These are phyloP conservation scores for Zymoseptoria pseudotritici DNA, from an alignment of 2,329 filamentous ascomycete genomes.

Conservation along the genomic window DNA sequence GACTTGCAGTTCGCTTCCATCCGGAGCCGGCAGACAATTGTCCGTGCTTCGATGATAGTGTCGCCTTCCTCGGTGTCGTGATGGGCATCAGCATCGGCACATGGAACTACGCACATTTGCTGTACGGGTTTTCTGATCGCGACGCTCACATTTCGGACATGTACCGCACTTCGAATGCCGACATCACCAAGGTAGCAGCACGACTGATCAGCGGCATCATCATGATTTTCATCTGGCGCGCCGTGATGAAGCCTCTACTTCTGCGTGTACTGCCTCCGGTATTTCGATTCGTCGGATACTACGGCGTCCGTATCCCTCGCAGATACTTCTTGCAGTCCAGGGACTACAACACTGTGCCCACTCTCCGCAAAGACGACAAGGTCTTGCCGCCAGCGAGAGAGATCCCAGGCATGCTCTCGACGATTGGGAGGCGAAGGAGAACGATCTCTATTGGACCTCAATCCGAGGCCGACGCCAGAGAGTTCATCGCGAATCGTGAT, in stretches of 20 bases:
- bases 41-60: conserved; percentile 92
- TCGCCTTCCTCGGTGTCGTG: conserved; percentile 83
- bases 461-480: conserved; percentile 92
- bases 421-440: conserved; percentile 71
- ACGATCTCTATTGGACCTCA: conserved; percentile 89
- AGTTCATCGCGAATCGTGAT: conserved; percentile 86
- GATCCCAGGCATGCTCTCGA: conserved; percentile 72
- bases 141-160: conserved; percentile 9
- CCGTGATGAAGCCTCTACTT: conserved; percentile 76
- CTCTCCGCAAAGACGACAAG: conserved; percentile 69
- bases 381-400: conserved; percentile 86
- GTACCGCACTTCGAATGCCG: conserved; percentile 47
- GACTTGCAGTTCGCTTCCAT: conserved; percentile 62
- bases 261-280: conserved; percentile 73
- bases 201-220: conserved; percentile 74
- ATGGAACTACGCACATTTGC: conserved; percentile 59
- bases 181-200: conserved; percentile 54
- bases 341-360: conserved; percentile 78
- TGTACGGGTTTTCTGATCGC: not conserved
- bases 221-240: conserved; percentile 82
- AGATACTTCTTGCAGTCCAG: conserved; percentile 81
- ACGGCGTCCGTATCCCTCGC: conserved; percentile 72
- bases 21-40: conserved; percentile 96
- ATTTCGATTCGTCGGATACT: conserved; percentile 75
- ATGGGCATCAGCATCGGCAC: conserved; percentile 75